Percentiles rank a stretch among this genome's conserved stretches.
These are phyloP conservation scores for Phytophthora pisi DNA, from an alignment of 352 stramenopile genomes.

Conservation along the genomic window DNA sequence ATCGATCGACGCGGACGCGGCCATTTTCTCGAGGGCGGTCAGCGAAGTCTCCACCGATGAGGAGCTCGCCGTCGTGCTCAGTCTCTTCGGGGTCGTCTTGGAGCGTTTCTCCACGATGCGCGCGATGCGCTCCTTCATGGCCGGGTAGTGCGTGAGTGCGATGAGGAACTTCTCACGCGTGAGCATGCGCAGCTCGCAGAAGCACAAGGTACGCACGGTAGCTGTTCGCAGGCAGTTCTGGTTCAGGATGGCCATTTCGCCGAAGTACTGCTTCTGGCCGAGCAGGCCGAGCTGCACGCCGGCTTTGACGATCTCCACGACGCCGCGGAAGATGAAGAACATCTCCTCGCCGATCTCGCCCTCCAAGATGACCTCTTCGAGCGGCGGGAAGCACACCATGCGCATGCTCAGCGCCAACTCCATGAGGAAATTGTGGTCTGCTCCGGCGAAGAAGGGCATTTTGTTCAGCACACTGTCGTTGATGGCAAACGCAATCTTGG, in stretches of 20 bases:
- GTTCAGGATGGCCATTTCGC: conserved; percentile 85
- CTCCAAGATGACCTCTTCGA: conserved; percentile 83
- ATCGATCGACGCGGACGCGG: conserved; percentile 51
- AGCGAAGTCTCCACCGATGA: conserved; percentile 37
- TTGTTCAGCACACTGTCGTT: conserved; percentile 85
- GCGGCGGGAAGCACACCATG: conserved; percentile 80
- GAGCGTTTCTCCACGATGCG: conserved; percentile 74
- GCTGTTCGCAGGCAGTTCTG: conserved; percentile 73
- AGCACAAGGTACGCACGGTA: conserved; percentile 78
- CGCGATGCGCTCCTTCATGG: conserved; percentile 81
- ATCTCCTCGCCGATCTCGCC: conserved; percentile 85
- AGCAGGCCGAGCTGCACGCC: conserved; percentile 68
- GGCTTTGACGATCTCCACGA: conserved; percentile 71
- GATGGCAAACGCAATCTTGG: conserved; percentile 82
- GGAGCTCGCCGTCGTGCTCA: conserved; percentile 13
- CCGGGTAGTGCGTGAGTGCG: conserved; percentile 69
- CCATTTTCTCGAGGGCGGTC: conserved; percentile 60
- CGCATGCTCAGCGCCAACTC: conserved; percentile 83
- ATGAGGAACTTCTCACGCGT: conserved; percentile 82
- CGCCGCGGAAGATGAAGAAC: conserved; percentile 87
- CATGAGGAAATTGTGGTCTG: conserved; percentile 85
- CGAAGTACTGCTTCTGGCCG: conserved; percentile 85
- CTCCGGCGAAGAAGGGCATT: conserved; percentile 81
- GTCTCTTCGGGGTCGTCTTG: conserved; percentile 41
- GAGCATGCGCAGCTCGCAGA: conserved; percentile 84